Evolutionary conservation across 1,284 basidiomycete genomes (phyloP).

Genomic region (Irpex rosettiformis): DNA sequence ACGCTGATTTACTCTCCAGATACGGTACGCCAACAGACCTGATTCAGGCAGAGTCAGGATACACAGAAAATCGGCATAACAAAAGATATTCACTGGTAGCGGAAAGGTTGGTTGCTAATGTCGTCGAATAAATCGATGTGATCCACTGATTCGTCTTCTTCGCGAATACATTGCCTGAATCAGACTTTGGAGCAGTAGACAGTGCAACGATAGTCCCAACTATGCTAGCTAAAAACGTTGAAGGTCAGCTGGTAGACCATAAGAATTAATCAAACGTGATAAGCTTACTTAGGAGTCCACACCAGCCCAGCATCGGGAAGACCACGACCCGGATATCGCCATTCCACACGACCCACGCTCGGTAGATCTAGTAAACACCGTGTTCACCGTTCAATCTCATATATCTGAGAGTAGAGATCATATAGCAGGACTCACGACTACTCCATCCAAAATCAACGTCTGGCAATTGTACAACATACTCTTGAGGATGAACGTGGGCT

Average conservation of each 20-base stretch:
- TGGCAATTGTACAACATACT: conserved; percentile 30
- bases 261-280: background rate
- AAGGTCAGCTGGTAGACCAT: background rate
- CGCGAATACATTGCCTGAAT: conserved; percentile 21
- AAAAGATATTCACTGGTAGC: conserved; percentile 24
- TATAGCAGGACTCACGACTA: conserved; percentile 22
- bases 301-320: conserved; percentile 25
- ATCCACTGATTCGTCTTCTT: conserved; percentile 26
- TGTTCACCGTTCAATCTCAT: too few species aligned
- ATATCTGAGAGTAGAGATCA: background rate
- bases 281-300: conserved; percentile 18
- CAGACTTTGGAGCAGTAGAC: conserved; percentile 13
- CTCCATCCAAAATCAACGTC: conserved; percentile 31
- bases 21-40: conserved; percentile 26
- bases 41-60: too few species aligned
- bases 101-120: conserved; percentile 29
- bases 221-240: background rate
- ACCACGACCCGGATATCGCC: conserved; percentile 18
- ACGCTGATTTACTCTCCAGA: conserved; percentile 24
- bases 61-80: too few species aligned
- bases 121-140: conserved; percentile 27
- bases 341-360: conserved; percentile 27
- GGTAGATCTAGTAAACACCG: conserved; percentile 24
- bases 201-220: conserved; percentile 13
- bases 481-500: conserved; percentile 27